phyloP scores from a whole-genome alignment of 1,139 yeast genomes.

The Blastobotrys petasosporus region DNA sequence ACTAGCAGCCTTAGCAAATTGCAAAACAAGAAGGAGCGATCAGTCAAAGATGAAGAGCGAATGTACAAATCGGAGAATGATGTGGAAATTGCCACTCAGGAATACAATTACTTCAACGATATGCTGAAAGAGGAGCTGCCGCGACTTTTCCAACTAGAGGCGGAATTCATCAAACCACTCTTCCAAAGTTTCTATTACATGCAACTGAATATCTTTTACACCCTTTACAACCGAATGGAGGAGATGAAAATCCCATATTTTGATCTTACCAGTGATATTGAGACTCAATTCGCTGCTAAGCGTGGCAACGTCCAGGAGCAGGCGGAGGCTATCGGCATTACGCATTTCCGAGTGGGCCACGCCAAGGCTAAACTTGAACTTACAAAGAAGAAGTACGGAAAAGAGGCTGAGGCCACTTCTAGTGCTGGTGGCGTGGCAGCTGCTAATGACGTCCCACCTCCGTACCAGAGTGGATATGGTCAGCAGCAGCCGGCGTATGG shows the following conservation, averaged over 20 bases:
- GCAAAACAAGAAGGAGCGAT: conserved; percentile 76
- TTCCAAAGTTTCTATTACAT: conserved; percentile 92
- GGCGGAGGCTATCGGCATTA: conserved; percentile 77
- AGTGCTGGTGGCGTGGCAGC: conserved; percentile 31
- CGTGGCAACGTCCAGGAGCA: conserved; percentile 89
- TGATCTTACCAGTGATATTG: conserved; percentile 74
- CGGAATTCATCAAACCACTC: conserved; percentile 85
- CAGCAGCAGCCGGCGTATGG: conserved; percentile 23
- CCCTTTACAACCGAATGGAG: conserved; percentile 83
- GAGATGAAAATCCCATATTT: conserved; percentile 96
- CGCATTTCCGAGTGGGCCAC: conserved; percentile 85
- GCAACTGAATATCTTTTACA: conserved; percentile 95
- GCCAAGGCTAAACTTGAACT: conserved; percentile 79
- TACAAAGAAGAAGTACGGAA: conserved; percentile 69
- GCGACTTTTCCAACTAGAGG: conserved; percentile 75
- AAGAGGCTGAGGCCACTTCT: conserved; percentile 36
- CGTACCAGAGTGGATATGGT: conserved; percentile 22
- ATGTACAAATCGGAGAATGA: conserved; percentile 86
- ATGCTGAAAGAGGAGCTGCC: conserved; percentile 90
- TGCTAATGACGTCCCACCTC: conserved; percentile 28
- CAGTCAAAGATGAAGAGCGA: conserved; percentile 84
- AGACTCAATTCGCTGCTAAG: conserved; percentile 70
- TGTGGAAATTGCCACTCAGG: conserved; percentile 86
- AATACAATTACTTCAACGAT: conserved; percentile 91
- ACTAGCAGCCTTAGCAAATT: conserved; percentile 60